Evolutionary conservation across 1,139 yeast genomes (phyloP), one percentile per base, ranked within the genome.

Genomic region (Kodamaea plutei): DNA sequence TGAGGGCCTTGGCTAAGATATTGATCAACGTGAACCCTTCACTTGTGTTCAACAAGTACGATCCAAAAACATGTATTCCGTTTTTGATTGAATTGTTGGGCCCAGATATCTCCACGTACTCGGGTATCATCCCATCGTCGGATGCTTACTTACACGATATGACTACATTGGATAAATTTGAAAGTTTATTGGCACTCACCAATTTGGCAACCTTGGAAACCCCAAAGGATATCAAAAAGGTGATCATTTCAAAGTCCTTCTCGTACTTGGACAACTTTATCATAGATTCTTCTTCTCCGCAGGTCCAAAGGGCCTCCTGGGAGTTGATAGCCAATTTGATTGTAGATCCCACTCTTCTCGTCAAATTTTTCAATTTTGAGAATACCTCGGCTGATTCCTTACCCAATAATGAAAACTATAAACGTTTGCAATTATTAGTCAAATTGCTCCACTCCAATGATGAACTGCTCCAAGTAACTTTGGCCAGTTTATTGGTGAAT

Each of bases 401-500:
- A 11, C 45, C 48, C 6, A 44, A 50, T 11, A 28, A 39, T 8
- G 58, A 47, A 10, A 48, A 61, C 19, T 26, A 38, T 25, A 55
- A 55, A 26, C 49, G 76, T 39, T 59, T 71, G 29, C 47, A 51
- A 3, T 44, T 67, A 2, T 42, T 70, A 29, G 48, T 71, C 3
- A 66, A 60, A 28, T 39, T 73, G 38, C 52, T 72, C 25, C 59
- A 69, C 32, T 59, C 74, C 19, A 43, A 48, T 2, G 62, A 69
- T 37, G 43, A 45, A 4, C 38, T 46, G 3, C 50, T 73, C 1
- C 79, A 74, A 40, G 39, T 53, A 2, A 64, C 60, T 2, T 50
- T 71, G 10, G 59, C 73, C 7, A 74, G 75, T 3, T 45, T 73
- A 8, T 50, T 74, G 30, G 77, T 74, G 3, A 74, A 73, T 42